Base-by-base conservation (phyloP, 2,329 filamentous ascomycete genomes). In the Aspergillus fijiensis region DNA sequence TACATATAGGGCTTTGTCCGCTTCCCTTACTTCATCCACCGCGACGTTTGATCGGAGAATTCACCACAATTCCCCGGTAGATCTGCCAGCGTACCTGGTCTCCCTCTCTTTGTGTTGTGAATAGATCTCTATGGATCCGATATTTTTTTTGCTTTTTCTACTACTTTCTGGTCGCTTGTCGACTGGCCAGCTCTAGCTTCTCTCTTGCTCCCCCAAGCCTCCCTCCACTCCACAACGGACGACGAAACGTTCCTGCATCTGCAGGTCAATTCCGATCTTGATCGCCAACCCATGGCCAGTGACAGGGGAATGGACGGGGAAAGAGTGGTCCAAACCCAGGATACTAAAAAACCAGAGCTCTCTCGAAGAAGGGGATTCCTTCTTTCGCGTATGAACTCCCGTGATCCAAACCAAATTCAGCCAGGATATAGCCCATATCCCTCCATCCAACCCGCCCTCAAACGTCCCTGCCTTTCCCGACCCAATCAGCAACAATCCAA, bases 1-100 rank as follows among this genome's bases (percentile, higher is more conserved):
- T 33, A 67, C 71, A 71, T 69, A 67, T 69, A 67, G 66, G 69
- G 69, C 67, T 69, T 65, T 63, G 60, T 65, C 59, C 57, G 55
- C 31, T 31, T 51, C 45, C 58, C 57, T 53, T 53, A 29, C 47
- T 50, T 39, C 21, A 39, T 50, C 57, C 23, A 58, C 56, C 31
- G 33, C 31, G 31, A 58, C 59, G 55, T 62, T 63, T 65, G 63
- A 50, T 58, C 51, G 50, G 54, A 60, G 33, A 50, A 55, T 55
- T 53, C 49, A n/a, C 25, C 23, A 49, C 25, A 45, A 25, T 51
- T 19, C 33, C 49, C 55, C 35, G 57, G 51, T 54, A 45, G 42
- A 23, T 57, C 29, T 49, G 45, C 33, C 16, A 35, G 19, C 29
- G 21, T 56, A 19, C n/a, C 45, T 16, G 5, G 14, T 57, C 54